A percentile compares a stretch with the other conserved stretches of the same genome.
These are phyloP conservation scores for Boletus subparvulus DNA, from an alignment of 768 basidiomycete genomes.

Conservation along the genomic window DNA sequence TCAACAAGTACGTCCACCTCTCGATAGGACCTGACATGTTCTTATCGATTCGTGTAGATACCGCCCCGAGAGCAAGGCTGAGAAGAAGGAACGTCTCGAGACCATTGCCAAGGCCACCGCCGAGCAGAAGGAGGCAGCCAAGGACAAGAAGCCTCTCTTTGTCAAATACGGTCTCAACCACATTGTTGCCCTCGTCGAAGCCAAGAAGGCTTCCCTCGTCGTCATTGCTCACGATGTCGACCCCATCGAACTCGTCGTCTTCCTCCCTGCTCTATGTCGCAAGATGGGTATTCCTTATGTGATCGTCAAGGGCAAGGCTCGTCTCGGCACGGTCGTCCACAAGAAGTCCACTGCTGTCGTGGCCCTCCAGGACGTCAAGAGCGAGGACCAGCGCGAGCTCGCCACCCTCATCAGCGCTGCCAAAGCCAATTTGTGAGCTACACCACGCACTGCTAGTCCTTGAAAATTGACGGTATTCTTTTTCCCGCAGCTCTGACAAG, in stretches of 20 bases:
- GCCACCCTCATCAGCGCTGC: conserved; percentile 89
- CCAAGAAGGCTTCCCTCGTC: conserved; percentile 95
- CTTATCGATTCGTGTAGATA: conserved; percentile 40
- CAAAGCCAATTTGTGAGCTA: conserved; percentile 93
- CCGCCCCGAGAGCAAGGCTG: conserved; percentile 90
- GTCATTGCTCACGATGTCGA: conserved; percentile 98
- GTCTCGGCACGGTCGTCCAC: conserved; percentile 96
- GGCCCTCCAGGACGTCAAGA: conserved; percentile 89
- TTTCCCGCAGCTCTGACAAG: conserved; percentile 69
- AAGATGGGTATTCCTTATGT: conserved; percentile 99
- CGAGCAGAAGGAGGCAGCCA: conserved; percentile 69
- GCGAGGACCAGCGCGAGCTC: conserved; percentile 91
- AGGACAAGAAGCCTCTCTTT: conserved; percentile 94
- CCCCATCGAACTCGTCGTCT: conserved; percentile 98
- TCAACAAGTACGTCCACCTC: conserved; percentile 69
- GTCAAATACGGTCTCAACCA: conserved; percentile 98
- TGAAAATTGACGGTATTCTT: conserved; percentile 1
- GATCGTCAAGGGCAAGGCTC: conserved; percentile 97
- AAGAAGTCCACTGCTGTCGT: conserved; percentile 97
- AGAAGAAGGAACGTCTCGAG: conserved; percentile 93
- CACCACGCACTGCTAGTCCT: neutral
- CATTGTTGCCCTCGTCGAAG: conserved; percentile 91
- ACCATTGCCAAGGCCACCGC: conserved; percentile 75
- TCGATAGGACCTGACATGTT: neutral
- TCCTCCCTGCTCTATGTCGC: conserved; percentile 95